These are phyloP conservation scores for Stephania cephalantha DNA, from an alignment of 164 flowering plant genomes.

Conservation along the genomic window DNA sequence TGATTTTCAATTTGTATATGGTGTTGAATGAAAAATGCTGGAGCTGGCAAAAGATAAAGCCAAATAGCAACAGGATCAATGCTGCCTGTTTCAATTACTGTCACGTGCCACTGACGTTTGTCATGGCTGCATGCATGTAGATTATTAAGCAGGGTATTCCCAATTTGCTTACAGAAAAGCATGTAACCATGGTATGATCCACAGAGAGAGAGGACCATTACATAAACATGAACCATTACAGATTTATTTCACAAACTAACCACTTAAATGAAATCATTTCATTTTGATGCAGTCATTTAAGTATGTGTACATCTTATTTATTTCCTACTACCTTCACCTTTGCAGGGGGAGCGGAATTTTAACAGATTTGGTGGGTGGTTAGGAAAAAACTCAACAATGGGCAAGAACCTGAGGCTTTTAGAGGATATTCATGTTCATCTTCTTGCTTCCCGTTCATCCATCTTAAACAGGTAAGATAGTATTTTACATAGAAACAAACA, in stretches of 20 bases:
- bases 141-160: no score
- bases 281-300: not conserved
- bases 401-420: constrained; percentile 79
- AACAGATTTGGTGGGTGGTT: constrained; percentile 99
- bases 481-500: not conserved
- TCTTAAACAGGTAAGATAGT: constrained; percentile 52
- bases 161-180: no score
- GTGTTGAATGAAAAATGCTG: not conserved
- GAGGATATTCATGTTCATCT: constrained; percentile 89
- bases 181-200: no score
- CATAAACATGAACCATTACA: no score
- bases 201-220: no score
- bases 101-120: not conserved
- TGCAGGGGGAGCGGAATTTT: constrained; percentile 89
- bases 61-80: not conserved
- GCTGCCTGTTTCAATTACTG: not conserved
- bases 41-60: not conserved
- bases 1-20: not conserved
- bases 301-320: not conserved
- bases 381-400: constrained; percentile 90
- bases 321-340: constrained; percentile 3
- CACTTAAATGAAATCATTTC: not conserved
- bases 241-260: not conserved
- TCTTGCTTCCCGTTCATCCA: constrained; percentile 80
- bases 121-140: not conserved